Base-by-base conservation (phyloP, 768 basidiomycete species). In the Inosperma sp. region DNA sequence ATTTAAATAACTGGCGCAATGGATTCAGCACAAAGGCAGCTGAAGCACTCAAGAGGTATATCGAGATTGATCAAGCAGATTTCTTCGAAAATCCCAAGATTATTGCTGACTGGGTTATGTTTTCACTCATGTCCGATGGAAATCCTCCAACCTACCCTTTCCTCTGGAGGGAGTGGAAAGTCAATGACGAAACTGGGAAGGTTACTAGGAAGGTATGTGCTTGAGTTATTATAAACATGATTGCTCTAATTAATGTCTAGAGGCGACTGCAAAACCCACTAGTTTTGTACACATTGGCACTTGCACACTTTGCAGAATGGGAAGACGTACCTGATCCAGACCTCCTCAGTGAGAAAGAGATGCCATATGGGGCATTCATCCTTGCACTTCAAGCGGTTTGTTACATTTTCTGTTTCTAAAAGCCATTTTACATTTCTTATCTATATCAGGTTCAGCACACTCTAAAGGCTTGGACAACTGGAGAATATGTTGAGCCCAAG, bases 371-470 rank as follows among this genome's bases (percentile, higher is more conserved):
- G 7, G 53, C 49, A 5, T 25, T 54, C 25, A 48, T 54, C 17
- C 49, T 54, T 10, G 48, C 53, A 2, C 16, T 34, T 21, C 53
- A 54, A 40, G 48, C 49, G 8, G 22, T 50, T 35, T 21, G 41
- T 35, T 1, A 10, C 12, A 25, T 27, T n/a, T n/a, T 51, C 29
- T 7, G 10, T n/a, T 17, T 29, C 45, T 47, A 8, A 10, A 17
- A 22, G 22, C 22, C 34, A n/a, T 47, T 7, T 52, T 22, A 14
- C n/a, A n/a, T 5, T 30, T 26, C 22, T 39, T 21, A 21, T 39
- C 21, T 21, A n/a, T 19, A 12, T 17, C 37, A 54, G 53, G 49
- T 51, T 43, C 49, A 54, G 29, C 53, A 54, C 17, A 49, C 35
- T 10, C 25, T 54, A 2, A 54, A 51, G 41, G 30, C 27, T 25